Evolutionary conservation across 2,329 filamentous ascomycete species (phyloP).

Genomic region (Cercospora sp.): DNA sequence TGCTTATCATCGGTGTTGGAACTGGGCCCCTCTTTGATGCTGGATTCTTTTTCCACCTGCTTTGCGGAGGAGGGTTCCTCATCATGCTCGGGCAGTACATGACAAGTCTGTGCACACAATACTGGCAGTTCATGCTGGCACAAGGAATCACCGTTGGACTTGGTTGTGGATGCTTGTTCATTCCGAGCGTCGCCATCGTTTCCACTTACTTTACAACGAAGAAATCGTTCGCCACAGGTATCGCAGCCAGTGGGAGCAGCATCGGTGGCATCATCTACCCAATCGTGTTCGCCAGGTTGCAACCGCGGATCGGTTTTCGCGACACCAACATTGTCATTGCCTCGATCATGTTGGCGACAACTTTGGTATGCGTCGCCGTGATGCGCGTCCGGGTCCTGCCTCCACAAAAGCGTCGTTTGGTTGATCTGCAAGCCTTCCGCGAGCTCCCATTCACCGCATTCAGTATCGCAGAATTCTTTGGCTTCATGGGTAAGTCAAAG

Average conservation of each 20-base stretch:
- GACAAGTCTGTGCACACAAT: constrained; percentile 12
- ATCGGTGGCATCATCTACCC: constrained; percentile 57
- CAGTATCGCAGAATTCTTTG: constrained; percentile 45
- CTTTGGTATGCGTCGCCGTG: neutral
- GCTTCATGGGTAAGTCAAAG: constrained; percentile 33
- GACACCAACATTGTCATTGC: constrained; percentile 36
- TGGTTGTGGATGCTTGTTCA: constrained; percentile 15
- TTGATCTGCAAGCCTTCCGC: constrained; percentile 21
- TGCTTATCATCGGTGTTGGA: constrained; percentile 43
- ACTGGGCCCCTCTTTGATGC: constrained; percentile 15
- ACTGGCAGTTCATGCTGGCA: constrained; percentile 16
- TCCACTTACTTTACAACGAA: constrained; percentile 33
- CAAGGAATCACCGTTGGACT: constrained; percentile 16
- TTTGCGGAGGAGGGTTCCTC: constrained; percentile 8
- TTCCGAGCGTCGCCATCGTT: constrained; percentile 13
- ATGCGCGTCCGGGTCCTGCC: neutral
- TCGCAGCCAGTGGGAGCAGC: constrained; percentile 59
- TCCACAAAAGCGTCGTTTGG: constrained; percentile 17
- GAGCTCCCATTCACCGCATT: constrained; percentile 46
- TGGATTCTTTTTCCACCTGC: constrained; percentile 15
- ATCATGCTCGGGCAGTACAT: constrained; percentile 20
- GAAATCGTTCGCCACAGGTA: constrained; percentile 51
- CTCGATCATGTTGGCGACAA: constrained; percentile 40
- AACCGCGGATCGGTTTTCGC: constrained; percentile 46
- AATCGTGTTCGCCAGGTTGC: constrained; percentile 52